phyloP scores from a whole-genome alignment of 2,329 filamentous ascomycete genomes.

The Pestalotiopsis sp. region DNA sequence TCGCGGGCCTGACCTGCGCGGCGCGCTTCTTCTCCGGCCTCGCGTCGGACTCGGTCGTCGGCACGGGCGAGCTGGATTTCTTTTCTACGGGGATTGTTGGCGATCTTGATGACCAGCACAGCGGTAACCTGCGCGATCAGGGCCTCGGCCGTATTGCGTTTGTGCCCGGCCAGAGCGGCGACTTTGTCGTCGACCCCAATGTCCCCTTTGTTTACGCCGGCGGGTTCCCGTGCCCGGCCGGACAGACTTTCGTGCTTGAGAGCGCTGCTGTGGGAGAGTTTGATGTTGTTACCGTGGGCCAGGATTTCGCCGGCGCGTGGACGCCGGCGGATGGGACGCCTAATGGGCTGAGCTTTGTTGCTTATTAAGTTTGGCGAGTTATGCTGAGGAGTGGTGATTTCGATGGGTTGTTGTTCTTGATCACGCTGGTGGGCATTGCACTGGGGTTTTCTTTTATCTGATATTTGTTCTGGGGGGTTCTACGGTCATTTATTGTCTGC shows the following conservation, averaged over 20 bases:
- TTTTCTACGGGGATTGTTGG: neutral
- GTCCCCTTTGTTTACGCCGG: neutral
- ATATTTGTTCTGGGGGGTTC: no score
- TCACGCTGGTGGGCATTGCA: no score
- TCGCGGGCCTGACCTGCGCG: slow-evolving; percentile 1
- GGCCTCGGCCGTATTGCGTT: slow-evolving; percentile 2
- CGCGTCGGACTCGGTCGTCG: neutral
- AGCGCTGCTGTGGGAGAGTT: neutral
- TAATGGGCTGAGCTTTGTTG: slow-evolving; percentile 3
- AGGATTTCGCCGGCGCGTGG: neutral
- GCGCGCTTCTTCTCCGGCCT: neutral
- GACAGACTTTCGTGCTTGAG: neutral
- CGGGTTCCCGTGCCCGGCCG: neutral
- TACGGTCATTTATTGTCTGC: no score
- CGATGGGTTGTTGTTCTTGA: no score
- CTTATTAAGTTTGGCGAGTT: neutral
- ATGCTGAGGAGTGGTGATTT: neutral
- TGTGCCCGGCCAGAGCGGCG: neutral
- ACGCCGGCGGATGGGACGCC: neutral
- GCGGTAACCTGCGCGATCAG: slow-evolving; percentile 2
- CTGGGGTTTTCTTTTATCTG: no score
- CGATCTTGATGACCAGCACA: neutral
- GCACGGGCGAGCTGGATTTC: slow-evolving; percentile 4
- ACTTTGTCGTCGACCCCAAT: neutral
- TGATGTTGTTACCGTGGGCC: neutral